phyloP scores from a whole-genome alignment of 2,329 filamentous ascomycete genomes.

The Pseudocercospora ulei region DNA sequence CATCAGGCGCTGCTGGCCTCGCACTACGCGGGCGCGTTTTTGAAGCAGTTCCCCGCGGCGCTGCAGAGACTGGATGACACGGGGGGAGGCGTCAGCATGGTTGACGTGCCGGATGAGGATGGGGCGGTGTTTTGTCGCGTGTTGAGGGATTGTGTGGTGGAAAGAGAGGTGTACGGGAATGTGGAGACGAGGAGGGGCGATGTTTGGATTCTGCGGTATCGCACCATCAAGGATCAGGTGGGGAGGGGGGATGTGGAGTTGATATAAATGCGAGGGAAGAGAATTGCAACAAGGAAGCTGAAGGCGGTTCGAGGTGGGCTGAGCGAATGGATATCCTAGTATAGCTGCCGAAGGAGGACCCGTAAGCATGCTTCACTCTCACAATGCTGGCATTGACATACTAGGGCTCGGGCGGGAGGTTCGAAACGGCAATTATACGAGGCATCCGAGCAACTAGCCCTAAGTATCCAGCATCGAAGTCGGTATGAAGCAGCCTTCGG shows the following conservation, averaged over 20 bases:
- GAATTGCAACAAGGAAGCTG: neutral
- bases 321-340: too few relatives aligned
- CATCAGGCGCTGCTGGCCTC: slow-evolving; percentile 76
- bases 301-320: neutral
- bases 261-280: slow-evolving; percentile 34
- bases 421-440: too few relatives aligned
- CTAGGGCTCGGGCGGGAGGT: too few relatives aligned
- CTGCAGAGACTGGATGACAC: slow-evolving; percentile 84
- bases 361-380: too few relatives aligned
- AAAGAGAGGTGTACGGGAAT: slow-evolving; percentile 43
- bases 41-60: slow-evolving; percentile 66
- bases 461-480: too few relatives aligned
- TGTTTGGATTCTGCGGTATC: slow-evolving; percentile 52
- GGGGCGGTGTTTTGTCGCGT: slow-evolving; percentile 75
- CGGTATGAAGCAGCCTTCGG: too few relatives aligned
- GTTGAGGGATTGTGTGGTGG: slow-evolving; percentile 54
- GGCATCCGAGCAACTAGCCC: too few relatives aligned
- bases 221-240: slow-evolving; percentile 52
- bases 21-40: slow-evolving; percentile 78
- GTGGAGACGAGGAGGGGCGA: slow-evolving; percentile 44
- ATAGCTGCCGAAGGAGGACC: too few relatives aligned
- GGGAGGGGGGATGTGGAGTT: slow-evolving; percentile 65
- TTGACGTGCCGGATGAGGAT: slow-evolving; percentile 74
- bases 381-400: too few relatives aligned
- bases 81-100: slow-evolving; percentile 81